Evolutionary conservation across 2,329 filamentous ascomycete species (phyloP).

Genomic region (Polytolypa hystricis): DNA sequence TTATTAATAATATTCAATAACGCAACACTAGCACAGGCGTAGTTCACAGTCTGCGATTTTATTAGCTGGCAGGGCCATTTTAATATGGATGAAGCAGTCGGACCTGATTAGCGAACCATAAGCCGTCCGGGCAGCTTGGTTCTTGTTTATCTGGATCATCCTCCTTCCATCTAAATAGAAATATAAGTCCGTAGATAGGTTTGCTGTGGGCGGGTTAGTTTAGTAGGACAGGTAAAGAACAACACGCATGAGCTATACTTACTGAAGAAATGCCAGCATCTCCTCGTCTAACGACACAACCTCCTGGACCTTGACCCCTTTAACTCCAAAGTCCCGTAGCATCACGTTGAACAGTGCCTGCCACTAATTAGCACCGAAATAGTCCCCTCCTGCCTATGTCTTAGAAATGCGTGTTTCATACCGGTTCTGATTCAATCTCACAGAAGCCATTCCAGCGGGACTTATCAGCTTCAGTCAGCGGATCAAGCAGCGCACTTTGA

Average conservation of each 20-base stretch:
- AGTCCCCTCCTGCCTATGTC: no score
- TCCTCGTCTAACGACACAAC: constrained; percentile 57
- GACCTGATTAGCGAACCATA: constrained; percentile 95
- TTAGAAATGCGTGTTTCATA: constrained; percentile 30
- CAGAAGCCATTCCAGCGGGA: constrained; percentile 37
- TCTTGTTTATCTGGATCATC: constrained; percentile 43
- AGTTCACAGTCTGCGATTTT: constrained; percentile 54
- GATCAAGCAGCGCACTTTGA: constrained; percentile 19
- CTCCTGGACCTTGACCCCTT: constrained; percentile 20
- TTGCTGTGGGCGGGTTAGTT: constrained; percentile 37
- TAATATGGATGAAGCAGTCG: constrained; percentile 9
- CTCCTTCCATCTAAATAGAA: constrained; percentile 65
- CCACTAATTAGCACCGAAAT: constrained; percentile 9
- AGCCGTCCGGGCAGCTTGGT: constrained; percentile 46
- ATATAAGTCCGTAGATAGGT: constrained; percentile 75
- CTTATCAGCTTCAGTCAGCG: constrained; percentile 29
- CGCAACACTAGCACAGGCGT: constrained; percentile 86
- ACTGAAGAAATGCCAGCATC: constrained; percentile 53
- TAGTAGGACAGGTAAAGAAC: constrained; percentile 3
- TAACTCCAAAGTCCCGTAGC: constrained; percentile 64
- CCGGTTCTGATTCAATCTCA: constrained; percentile 84
- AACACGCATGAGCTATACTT: constrained; percentile 16
- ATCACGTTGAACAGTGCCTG: constrained; percentile 80
- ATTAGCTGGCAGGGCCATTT: background rate
- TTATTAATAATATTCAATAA: constrained; percentile 93